These are phyloP conservation scores for Phaeosphaeriaceae sp. DNA, from an alignment of 2,329 filamentous ascomycete genomes.

Conservation along the genomic window DNA sequence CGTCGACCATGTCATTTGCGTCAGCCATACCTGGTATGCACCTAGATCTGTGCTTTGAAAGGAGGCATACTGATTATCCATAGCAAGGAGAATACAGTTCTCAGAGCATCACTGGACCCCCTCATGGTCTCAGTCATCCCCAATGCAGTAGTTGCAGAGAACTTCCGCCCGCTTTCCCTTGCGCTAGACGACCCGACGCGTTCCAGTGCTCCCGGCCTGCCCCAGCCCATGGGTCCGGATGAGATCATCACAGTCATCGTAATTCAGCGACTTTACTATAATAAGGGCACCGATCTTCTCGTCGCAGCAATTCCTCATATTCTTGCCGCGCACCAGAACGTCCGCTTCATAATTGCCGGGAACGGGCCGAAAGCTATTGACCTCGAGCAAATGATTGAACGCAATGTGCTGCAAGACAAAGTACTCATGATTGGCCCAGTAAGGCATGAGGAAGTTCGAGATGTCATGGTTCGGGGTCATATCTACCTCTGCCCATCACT, in stretches of 20 bases:
- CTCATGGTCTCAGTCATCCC: constrained; percentile 98
- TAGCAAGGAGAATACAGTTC: constrained; percentile 97
- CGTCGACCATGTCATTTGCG: constrained; percentile 97
- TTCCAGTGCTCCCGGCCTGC: constrained; percentile 57
- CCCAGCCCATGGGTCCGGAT: constrained; percentile 75
- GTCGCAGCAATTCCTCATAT: constrained; percentile 95
- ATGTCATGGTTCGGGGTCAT: constrained; percentile 96
- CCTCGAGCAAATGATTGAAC: constrained; percentile 96
- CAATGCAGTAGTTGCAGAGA: constrained; percentile 95
- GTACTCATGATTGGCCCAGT: constrained; percentile 92
- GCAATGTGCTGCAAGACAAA: constrained; percentile 89
- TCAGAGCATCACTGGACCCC: constrained; percentile 91
- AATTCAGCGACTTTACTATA: constrained; percentile 96
- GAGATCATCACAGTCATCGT: constrained; percentile 96
- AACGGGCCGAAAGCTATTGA: constrained; percentile 97
- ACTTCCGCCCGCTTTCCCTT: constrained; percentile 77
- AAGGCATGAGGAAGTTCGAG: constrained; percentile 92
- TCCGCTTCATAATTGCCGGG: constrained; percentile 95
- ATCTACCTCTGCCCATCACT: constrained; percentile 95
- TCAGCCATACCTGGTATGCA: constrained; percentile 92
- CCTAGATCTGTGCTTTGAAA: no score
- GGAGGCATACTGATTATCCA: constrained; percentile 11
- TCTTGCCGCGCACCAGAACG: constrained; percentile 85
- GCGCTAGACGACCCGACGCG: constrained; percentile 26
- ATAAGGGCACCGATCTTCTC: constrained; percentile 97